phyloP scores from a whole-genome alignment of 352 stramenopile species.

The Globisporangium canariense region DNA sequence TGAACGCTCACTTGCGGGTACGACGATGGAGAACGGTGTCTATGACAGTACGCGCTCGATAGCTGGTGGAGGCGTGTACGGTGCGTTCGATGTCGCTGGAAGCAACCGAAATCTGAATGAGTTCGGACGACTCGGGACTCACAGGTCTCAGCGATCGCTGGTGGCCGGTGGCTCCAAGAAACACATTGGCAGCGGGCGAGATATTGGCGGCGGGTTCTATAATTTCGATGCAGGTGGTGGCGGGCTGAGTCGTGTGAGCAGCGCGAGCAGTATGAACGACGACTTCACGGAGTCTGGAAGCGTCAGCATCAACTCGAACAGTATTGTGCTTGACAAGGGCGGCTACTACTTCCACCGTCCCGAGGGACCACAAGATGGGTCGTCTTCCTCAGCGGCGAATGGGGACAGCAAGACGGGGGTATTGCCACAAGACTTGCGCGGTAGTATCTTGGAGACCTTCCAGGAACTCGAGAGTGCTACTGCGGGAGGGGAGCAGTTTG shows the following conservation, averaged over 20 bases:
- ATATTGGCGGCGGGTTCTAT: conserved; percentile 23
- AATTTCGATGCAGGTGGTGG: conserved; percentile 33
- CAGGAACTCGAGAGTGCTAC: conserved; percentile 50
- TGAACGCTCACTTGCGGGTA: conserved; percentile 33
- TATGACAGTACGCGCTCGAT: conserved; percentile 32
- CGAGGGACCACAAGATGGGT: conserved; percentile 13
- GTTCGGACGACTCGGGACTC: conserved; percentile 11
- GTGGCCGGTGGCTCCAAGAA: conserved; percentile 21
- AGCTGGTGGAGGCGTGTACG: conserved; percentile 6
- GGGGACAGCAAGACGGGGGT: conserved; percentile 16
- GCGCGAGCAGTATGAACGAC: conserved; percentile 47
- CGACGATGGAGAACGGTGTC: conserved; percentile 23
- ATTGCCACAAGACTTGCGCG: conserved; percentile 20
- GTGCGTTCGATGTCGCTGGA: conserved; percentile 18
- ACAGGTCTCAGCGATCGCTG: conserved; percentile 27
- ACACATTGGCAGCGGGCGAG: conserved; percentile 24
- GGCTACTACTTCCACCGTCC: conserved; percentile 72
- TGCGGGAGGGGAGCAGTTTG: conserved; percentile 64
- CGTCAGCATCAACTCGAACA: conserved; percentile 41
- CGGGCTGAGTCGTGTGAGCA: conserved; percentile 39
- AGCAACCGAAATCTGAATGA: conserved; percentile 24
- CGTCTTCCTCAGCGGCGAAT: background rate
- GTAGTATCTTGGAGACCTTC: conserved; percentile 61
- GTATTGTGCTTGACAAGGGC: conserved; percentile 58
- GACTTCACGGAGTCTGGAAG: conserved; percentile 26